phyloP scores from a whole-genome alignment of 2,329 filamentous ascomycete species.

The Talaromyces piceae region DNA sequence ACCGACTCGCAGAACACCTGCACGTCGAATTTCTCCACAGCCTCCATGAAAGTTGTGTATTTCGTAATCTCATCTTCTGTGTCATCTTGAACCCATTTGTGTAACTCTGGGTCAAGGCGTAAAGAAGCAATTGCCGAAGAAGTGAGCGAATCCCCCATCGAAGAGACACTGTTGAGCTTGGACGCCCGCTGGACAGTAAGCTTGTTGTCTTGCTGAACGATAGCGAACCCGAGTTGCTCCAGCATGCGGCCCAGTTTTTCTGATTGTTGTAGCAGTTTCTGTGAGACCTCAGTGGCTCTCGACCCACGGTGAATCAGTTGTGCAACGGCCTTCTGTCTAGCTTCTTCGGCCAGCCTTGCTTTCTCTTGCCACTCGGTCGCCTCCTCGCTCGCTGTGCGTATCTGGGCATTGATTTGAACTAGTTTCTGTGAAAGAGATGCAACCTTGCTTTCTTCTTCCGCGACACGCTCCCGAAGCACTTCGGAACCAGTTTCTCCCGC shows the following conservation, averaged over 20 bases:
- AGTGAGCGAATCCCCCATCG: slow-evolving; percentile 27
- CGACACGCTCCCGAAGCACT: slow-evolving; percentile 64
- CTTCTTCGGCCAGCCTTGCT: slow-evolving; percentile 23
- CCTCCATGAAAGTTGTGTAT: slow-evolving; percentile 67
- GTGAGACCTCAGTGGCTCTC: slow-evolving; percentile 75
- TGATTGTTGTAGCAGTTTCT: slow-evolving; percentile 74
- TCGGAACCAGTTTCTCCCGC: slow-evolving; percentile 81
- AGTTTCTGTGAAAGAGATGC: slow-evolving; percentile 62
- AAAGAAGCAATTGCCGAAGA: slow-evolving; percentile 29
- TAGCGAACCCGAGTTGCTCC: slow-evolving; percentile 76
- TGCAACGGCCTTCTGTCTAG: slow-evolving; percentile 31
- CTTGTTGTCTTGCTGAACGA: slow-evolving; percentile 63
- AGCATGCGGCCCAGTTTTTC: slow-evolving; percentile 76
- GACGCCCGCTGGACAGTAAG: slow-evolving; percentile 69
- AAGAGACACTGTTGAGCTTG: slow-evolving; percentile 40
- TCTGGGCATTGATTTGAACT: slow-evolving; percentile 65
- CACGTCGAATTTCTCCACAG: slow-evolving; percentile 70
- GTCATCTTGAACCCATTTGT: slow-evolving; percentile 73
- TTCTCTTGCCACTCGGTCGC: slow-evolving; percentile 62
- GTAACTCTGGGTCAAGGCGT: slow-evolving; percentile 59
- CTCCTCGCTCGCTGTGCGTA: slow-evolving; percentile 69
- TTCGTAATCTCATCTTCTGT: slow-evolving; percentile 60
- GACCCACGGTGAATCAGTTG: slow-evolving; percentile 63
- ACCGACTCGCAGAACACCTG: slow-evolving; percentile 79
- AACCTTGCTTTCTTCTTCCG: slow-evolving; percentile 67